A percentile compares a stretch with the other conserved stretches of the same genome.
Evolutionary conservation across 1,284 basidiomycete species (phyloP).

Genomic region (Thelephora terrestris): DNA sequence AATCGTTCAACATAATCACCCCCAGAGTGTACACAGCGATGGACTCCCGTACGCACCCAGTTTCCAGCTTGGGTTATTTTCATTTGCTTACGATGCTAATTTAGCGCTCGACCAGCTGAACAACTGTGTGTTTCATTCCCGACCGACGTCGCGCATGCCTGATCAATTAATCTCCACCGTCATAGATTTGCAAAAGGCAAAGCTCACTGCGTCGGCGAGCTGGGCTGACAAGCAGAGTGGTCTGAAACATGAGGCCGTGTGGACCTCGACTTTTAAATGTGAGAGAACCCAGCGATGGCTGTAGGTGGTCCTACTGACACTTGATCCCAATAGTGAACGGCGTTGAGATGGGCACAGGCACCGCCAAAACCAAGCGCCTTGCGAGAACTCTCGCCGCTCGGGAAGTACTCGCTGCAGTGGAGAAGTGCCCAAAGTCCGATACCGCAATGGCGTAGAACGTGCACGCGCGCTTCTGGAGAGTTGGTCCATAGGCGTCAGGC

Average conservation of each 20-base stretch:
- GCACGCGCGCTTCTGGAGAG: no score
- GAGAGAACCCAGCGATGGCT: constrained; percentile 10
- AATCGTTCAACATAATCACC: no score
- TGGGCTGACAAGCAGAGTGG: constrained; percentile 43
- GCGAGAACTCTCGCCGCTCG: constrained; percentile 46
- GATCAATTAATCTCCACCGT: constrained; percentile 1
- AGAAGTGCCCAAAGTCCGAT: no score
- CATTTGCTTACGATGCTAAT: background rate
- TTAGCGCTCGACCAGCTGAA: constrained; percentile 30
- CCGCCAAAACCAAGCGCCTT: constrained; percentile 38
- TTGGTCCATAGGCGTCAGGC: no score
- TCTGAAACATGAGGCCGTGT: constrained; percentile 36
- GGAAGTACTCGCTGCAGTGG: constrained; percentile 27
- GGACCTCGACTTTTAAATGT: constrained; percentile 55
- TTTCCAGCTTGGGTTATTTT: background rate
- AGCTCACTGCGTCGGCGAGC: constrained; percentile 31
- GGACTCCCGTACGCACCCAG: background rate
- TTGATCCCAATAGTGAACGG: constrained; percentile 31
- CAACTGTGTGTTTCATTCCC: constrained; percentile 24
- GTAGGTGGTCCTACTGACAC: constrained; percentile 8
- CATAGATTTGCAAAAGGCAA: constrained; percentile 43
- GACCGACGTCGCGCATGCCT: constrained; percentile 1
- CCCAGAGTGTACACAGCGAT: no score
- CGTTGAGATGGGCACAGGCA: constrained; percentile 31
- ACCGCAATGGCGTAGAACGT: no score